Evolutionary conservation across 108 stramenopile genomes (phyloP), one percentile per base, ranked within the genome.

Genomic region (Halocafeteria seosinensis): DNA sequence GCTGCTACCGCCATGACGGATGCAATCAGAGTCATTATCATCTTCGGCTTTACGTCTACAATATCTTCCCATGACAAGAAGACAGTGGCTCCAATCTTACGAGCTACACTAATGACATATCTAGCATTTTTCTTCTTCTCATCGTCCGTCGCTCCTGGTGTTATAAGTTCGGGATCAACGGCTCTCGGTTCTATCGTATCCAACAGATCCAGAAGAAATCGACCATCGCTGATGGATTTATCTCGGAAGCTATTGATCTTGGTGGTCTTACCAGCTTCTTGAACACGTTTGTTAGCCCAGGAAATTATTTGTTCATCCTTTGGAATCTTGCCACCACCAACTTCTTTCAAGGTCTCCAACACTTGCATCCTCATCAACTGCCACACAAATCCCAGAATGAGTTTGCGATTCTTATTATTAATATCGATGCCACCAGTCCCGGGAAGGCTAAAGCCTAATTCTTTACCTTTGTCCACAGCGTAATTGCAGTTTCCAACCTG

Each of bases 21-120:
- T 0, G 77, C 74, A 50, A 74, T 55, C 61, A 72, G 70, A 37
- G 61, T 58, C 58, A 79, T 66, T 24, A 79, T 71, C 75, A 79
- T 79, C 59, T 74, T 70, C 8, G 64, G 35, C 73, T 74, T 75
- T 30, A 73, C 76, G 59, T 78, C 73, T 0, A 75, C 73, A 32
- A 80, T 77, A 65, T 80, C 79, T 58, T 80, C 79, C 21, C 76
- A 63, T n/a, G 71, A 68, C 11, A 74, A 38, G 63, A 80, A 80
- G 35, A 77, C 71, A 34, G 55, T 34, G 13, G 79, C 79, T 23
- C 76, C 76, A 34, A 80, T 68, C 61, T 75, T 75, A 33, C 74
- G 69, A n/a, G 76, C 76, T 13, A 75, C 61, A 52, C 50, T 61
- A 58, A 80, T 71, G 35, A 63, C 62, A 61, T 80, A 80, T 37